A percentile compares a stretch with the other conserved stretches of the same genome.
These are phyloP conservation scores for Paecilomyces variotii DNA, from an alignment of 2,329 filamentous ascomycete genomes.

Conservation along the genomic window DNA sequence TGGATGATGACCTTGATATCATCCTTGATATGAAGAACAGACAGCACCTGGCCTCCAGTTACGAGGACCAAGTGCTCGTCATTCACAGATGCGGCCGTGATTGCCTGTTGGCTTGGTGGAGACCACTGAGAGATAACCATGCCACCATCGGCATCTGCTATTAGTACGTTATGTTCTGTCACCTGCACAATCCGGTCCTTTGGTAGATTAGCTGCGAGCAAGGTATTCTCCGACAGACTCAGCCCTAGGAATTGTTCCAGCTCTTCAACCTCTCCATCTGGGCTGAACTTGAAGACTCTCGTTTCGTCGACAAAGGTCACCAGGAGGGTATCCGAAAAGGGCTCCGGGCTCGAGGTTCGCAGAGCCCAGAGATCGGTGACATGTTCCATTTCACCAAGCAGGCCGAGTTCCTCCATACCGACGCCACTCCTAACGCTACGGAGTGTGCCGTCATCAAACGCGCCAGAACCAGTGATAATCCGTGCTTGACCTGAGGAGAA, in stretches of 20 bases:
- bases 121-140: constrained; percentile 41
- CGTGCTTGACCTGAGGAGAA: constrained; percentile 93
- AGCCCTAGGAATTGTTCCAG: constrained; percentile 68
- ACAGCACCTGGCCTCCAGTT: constrained; percentile 62
- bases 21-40: constrained; percentile 57
- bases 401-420: constrained; percentile 77
- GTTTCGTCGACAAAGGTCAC: constrained; percentile 80
- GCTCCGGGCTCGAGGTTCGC: constrained; percentile 40
- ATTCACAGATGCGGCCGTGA: constrained; percentile 74
- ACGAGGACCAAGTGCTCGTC: constrained; percentile 63
- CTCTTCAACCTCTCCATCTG: constrained; percentile 75
- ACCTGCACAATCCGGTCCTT: constrained; percentile 65
- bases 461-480: constrained; percentile 87
- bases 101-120: constrained; percentile 42
- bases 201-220: constrained; percentile 60
- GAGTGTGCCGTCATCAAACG: constrained; percentile 78
- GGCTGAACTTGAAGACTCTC: constrained; percentile 68
- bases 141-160: constrained; percentile 51
- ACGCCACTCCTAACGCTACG: constrained; percentile 90
- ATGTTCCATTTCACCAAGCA: constrained; percentile 69
- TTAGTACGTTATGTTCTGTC: constrained; percentile 53
- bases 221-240: constrained; percentile 59
- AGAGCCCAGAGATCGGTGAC: constrained; percentile 68
- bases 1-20: constrained; percentile 51
- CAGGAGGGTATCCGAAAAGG: constrained; percentile 58